phyloP scores from a whole-genome alignment of 768 basidiomycete species.

The Lentinula sp. region DNA sequence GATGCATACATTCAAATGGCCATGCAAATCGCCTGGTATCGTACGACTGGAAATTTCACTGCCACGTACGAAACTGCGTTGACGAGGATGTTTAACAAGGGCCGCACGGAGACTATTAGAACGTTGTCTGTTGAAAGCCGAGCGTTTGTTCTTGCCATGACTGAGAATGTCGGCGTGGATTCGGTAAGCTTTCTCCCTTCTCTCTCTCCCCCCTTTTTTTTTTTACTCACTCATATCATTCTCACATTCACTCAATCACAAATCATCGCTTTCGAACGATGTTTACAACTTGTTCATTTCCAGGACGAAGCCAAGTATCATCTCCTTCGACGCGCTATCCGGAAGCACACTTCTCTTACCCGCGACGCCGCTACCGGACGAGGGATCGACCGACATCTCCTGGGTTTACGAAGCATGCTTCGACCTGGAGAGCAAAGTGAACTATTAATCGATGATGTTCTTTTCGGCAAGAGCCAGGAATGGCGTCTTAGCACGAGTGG shows the following conservation, averaged over 20 bases:
- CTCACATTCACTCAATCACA: background rate
- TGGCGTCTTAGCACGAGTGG: constrained; percentile 93
- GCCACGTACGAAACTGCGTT: constrained; percentile 93
- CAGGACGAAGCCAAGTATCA: constrained; percentile 31
- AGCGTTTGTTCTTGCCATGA: constrained; percentile 73
- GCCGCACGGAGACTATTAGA: constrained; percentile 87
- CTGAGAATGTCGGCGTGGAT: constrained; percentile 28
- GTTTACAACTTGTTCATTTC: background rate
- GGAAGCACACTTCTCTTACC: constrained; percentile 65
- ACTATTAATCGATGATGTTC: constrained; percentile 65
- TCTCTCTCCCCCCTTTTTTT: background rate
- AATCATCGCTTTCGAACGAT: background rate
- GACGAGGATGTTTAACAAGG: constrained; percentile 80
- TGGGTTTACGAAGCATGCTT: constrained; percentile 71
- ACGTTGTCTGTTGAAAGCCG: constrained; percentile 68
- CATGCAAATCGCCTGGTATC: constrained; percentile 88
- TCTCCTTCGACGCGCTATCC: constrained; percentile 62
- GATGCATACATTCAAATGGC: constrained; percentile 92
- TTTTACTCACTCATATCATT: constrained; percentile 6
- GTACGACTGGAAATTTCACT: constrained; percentile 66
- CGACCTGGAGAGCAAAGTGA: constrained; percentile 47
- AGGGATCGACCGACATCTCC: constrained; percentile 88
- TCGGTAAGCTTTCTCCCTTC: background rate
- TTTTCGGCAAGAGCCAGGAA: constrained; percentile 67
- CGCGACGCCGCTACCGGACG: constrained; percentile 74